phyloP scores from a whole-genome alignment of 1,284 basidiomycete genomes.

The Cystobasidium pallidum region DNA sequence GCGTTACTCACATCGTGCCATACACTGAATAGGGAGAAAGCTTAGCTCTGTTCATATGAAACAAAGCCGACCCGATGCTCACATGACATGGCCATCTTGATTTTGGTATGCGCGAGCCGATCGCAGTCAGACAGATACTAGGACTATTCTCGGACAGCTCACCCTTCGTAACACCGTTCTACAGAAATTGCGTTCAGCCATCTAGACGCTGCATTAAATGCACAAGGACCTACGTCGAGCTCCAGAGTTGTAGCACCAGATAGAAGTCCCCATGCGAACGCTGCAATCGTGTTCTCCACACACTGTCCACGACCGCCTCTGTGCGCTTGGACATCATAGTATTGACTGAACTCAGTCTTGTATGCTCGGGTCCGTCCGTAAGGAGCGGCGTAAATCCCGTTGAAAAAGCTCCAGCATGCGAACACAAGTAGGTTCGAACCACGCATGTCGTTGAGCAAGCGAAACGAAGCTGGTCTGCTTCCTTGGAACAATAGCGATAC shows the following conservation, averaged over 20 bases:
- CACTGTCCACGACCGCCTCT: slow-evolving; percentile 73
- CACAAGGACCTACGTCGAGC: slow-evolving; percentile 60
- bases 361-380: not conserved
- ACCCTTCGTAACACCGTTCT: slow-evolving; percentile 68
- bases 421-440: not conserved
- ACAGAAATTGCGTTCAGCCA: not conserved
- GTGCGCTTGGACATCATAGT: slow-evolving; percentile 59
- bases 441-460: not conserved
- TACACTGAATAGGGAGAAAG: slow-evolving; percentile 56
- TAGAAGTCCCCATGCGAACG: slow-evolving; percentile 74
- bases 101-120: no score
- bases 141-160: no score
- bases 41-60: not conserved
- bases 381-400: not conserved
- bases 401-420: not conserved
- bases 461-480: not conserved
- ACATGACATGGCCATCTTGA: slow-evolving; percentile 67
- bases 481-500: no score
- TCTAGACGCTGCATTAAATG: no score
- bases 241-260: slow-evolving; percentile 72
- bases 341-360: slow-evolving; percentile 20
- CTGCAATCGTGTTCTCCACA: slow-evolving; percentile 69
- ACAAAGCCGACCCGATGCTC: not conserved
- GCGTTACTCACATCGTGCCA: slow-evolving; percentile 71
- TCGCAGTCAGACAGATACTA: no score